Evolutionary conservation across 768 basidiomycete species (phyloP).

Genomic region (Exidia glandulosa): DNA sequence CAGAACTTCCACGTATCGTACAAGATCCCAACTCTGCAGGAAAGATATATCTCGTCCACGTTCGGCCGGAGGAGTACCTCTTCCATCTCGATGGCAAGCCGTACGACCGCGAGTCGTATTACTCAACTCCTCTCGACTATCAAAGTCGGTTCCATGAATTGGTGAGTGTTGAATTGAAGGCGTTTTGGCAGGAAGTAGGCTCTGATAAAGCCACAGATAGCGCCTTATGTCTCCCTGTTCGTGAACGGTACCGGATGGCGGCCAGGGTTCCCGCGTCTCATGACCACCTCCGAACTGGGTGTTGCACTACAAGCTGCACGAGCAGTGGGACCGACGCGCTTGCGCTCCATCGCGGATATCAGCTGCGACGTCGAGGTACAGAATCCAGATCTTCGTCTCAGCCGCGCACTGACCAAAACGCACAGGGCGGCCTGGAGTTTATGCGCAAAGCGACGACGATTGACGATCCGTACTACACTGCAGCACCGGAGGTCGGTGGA

Average conservation of each 20-base stretch:
- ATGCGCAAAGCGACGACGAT: slow-evolving; percentile 68
- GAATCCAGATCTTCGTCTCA: not conserved
- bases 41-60: slow-evolving; percentile 70
- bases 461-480: slow-evolving; percentile 52
- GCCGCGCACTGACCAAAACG: not conserved
- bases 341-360: slow-evolving; percentile 73
- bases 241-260: slow-evolving; percentile 85
- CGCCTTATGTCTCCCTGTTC: slow-evolving; percentile 75
- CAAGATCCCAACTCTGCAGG: not conserved
- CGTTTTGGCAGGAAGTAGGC: not conserved
- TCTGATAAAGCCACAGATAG: slow-evolving; percentile 38
- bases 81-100: slow-evolving; percentile 37
- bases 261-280: slow-evolving; percentile 63
- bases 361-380: slow-evolving; percentile 74
- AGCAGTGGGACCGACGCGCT: slow-evolving; percentile 39
- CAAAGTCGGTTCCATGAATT: slow-evolving; percentile 55
- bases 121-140: slow-evolving; percentile 55
- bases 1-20: slow-evolving; percentile 45
- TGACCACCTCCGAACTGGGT: slow-evolving; percentile 54
- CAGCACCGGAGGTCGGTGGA: slow-evolving; percentile 38
- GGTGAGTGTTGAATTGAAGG: slow-evolving; percentile 39
- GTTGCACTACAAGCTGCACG: slow-evolving; percentile 38
- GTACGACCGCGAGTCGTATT: slow-evolving; percentile 64
- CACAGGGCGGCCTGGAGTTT: slow-evolving; percentile 80
- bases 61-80: slow-evolving; percentile 45